Evolutionary conservation across 768 basidiomycete genomes (phyloP).

Genomic region (Termitomyces sp.): DNA sequence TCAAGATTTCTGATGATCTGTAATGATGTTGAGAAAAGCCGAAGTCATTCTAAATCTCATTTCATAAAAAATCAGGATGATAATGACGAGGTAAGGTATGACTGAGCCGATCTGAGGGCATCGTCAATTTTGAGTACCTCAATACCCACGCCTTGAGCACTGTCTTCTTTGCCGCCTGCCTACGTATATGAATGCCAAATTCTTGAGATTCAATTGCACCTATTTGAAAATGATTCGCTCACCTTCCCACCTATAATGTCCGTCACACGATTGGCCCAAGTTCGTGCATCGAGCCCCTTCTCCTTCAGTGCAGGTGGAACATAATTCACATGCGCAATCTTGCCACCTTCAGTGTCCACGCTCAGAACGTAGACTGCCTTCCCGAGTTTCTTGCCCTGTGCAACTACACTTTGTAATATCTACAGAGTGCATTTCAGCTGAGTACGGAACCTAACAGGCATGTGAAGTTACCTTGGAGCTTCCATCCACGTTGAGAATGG

Average conservation of each 20-base stretch:
- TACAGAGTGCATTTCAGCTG: constrained; percentile 23
- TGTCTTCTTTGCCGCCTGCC: constrained; percentile 96
- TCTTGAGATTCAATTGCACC: neutral
- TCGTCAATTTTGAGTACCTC: constrained; percentile 60
- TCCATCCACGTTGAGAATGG: constrained; percentile 70
- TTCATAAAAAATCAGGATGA: constrained; percentile 3
- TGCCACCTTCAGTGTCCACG: constrained; percentile 60
- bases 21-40: too few relatives aligned
- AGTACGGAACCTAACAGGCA: neutral
- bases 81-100: constrained; percentile 25
- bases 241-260: constrained; percentile 92
- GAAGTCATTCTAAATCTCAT: too few relatives aligned
- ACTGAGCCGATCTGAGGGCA: constrained; percentile 56
- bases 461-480: constrained; percentile 68
- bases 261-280: constrained; percentile 80
- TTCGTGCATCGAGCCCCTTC: constrained; percentile 75
- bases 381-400: constrained; percentile 73
- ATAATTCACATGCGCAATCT: constrained; percentile 86
- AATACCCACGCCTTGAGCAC: constrained; percentile 83
- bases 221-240: constrained; percentile 11
- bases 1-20: too few relatives aligned
- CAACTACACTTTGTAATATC: constrained; percentile 73
- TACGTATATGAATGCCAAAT: constrained; percentile 23
- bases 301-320: constrained; percentile 56
- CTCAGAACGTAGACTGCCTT: constrained; percentile 92